Evolutionary conservation across 2,329 filamentous ascomycete species (phyloP).

Genomic region (Fusarium neocosmosporiellum): DNA sequence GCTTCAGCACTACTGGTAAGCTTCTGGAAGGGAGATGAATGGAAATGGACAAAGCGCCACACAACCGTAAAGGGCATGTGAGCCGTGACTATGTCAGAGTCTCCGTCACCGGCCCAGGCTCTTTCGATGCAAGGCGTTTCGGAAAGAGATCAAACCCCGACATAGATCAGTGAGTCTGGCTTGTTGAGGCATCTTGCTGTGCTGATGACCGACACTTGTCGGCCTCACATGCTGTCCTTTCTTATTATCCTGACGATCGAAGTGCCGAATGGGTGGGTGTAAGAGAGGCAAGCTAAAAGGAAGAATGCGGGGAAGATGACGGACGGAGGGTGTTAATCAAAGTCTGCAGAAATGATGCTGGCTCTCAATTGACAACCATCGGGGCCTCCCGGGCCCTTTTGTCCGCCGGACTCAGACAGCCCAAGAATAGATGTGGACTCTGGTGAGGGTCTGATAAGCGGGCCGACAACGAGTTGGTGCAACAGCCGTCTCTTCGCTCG

Average conservation of each 20-base stretch:
- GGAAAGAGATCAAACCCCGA: background rate
- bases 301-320: conserved; percentile 27
- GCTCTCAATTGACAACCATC: background rate
- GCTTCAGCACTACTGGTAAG: background rate
- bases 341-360: background rate
- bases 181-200: background rate
- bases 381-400: background rate
- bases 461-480: background rate
- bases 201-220: conserved; percentile 2
- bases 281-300: conserved; percentile 13
- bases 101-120: background rate
- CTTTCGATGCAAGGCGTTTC: conserved; percentile 14
- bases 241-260: background rate
- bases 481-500: background rate
- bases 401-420: background rate
- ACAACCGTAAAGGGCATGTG: conserved; percentile 27
- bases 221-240: conserved; percentile 18
- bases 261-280: conserved; percentile 1
- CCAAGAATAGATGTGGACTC: background rate
- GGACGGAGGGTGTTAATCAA: background rate
- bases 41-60: conserved; percentile 5
- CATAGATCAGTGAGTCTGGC: background rate
- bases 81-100: conserved; percentile 3
- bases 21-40: conserved; percentile 6
- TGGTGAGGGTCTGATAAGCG: conserved; percentile 1